Conservation (phyloP, 805 yeast genomes). For the Lipomyces japonicus region DNA sequence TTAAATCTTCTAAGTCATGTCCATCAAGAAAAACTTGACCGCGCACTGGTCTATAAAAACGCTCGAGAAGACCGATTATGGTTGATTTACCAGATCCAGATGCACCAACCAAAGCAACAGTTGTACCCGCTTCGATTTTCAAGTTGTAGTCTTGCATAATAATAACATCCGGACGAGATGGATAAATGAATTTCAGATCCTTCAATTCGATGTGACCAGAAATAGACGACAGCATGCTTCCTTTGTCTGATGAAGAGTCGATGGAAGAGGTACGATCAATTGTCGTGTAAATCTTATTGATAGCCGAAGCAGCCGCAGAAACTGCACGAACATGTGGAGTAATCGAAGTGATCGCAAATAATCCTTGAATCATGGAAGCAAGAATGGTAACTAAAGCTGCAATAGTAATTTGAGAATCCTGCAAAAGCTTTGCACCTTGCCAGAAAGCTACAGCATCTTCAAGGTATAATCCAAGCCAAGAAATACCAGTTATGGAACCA, state of each 20-base stretch:
- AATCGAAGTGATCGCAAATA: slow-evolving; percentile 40
- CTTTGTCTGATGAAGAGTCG: slow-evolving; percentile 35
- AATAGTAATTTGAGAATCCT: slow-evolving; percentile 34
- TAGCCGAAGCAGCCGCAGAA: slow-evolving; percentile 41
- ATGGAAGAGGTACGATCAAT: slow-evolving; percentile 44
- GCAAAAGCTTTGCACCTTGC: slow-evolving; percentile 42
- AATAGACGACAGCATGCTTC: slow-evolving; percentile 19
- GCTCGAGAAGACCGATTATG: slow-evolving; percentile 52
- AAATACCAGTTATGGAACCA: slow-evolving; percentile 39
- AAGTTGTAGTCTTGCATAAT: slow-evolving; percentile 33
- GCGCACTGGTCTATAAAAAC: slow-evolving; percentile 53
- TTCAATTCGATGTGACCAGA: slow-evolving; percentile 41
- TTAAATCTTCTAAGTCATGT: slow-evolving; percentile 46
- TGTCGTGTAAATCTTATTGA: slow-evolving; percentile 42
- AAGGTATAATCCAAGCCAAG: slow-evolving; percentile 41
- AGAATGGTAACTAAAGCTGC: slow-evolving; percentile 39
- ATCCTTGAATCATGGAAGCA: slow-evolving; percentile 36
- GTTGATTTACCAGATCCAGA: slow-evolving; percentile 49
- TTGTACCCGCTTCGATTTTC: slow-evolving; percentile 65
- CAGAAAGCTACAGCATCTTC: slow-evolving; percentile 44
- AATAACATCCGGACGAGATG: slow-evolving; percentile 35
- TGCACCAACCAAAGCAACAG: slow-evolving; percentile 91
- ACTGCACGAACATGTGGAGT: slow-evolving; percentile 43
- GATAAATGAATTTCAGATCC: slow-evolving; percentile 34
- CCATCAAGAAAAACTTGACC: slow-evolving; percentile 51